These are phyloP conservation scores for Apodospora peruviana DNA, from an alignment of 495 filamentous ascomycete species.

Conservation along the genomic window DNA sequence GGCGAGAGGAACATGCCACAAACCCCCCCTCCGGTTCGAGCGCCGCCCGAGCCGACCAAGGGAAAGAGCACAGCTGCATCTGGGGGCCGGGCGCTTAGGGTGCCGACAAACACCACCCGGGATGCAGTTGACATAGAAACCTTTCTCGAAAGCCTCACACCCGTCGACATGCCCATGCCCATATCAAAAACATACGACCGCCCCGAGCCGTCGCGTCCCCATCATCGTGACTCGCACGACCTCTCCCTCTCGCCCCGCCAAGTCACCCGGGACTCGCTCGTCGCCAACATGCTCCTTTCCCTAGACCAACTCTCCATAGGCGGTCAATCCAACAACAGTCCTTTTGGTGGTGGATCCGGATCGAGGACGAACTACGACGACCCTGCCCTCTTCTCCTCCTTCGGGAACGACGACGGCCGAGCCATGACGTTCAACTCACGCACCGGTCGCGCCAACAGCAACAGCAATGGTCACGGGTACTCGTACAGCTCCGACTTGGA, in stretches of 20 bases:
- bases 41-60: constrained; percentile 14
- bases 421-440: constrained; percentile 31
- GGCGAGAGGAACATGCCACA: constrained; percentile 4
- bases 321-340: constrained; percentile 28
- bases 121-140: constrained; percentile 27
- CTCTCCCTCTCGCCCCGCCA: constrained; percentile 70
- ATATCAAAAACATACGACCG: constrained; percentile 21
- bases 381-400: constrained; percentile 17
- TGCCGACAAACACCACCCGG: constrained; percentile 12
- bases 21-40: constrained; percentile 11
- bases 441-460: constrained; percentile 38
- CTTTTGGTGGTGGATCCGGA: constrained; percentile 8
- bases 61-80: constrained; percentile 3
- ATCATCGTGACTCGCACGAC: constrained; percentile 74
- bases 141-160: constrained; percentile 27
- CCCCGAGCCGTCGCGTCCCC: constrained; percentile 26
- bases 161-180: constrained; percentile 22
- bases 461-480: constrained; percentile 54
- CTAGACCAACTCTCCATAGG: constrained; percentile 70
- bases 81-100: constrained; percentile 19
- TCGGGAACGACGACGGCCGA: constrained; percentile 24
- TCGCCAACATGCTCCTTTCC: constrained; percentile 88
- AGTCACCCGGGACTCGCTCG: constrained; percentile 76
- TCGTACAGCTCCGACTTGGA: constrained; percentile 70
- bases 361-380: constrained; percentile 23